A percentile compares a stretch with the other conserved stretches of the same genome.
Conservation (phyloP, 768 basidiomycete genomes). For the Austroboletus eburneus region DNA sequence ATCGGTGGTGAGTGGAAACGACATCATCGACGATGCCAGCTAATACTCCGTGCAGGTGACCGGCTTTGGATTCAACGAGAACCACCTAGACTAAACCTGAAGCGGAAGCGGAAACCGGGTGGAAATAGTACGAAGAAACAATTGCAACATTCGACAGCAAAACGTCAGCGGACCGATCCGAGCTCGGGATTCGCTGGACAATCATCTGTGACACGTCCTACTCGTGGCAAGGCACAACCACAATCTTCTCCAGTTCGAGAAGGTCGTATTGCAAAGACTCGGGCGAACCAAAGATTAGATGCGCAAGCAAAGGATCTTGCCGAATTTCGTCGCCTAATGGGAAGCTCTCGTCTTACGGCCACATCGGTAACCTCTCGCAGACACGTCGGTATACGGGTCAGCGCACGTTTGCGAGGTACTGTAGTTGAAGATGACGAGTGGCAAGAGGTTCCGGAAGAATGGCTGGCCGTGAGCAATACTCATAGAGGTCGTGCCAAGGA, state of each 20-base stretch:
- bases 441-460: slow-evolving; percentile 78
- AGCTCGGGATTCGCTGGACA: neutral
- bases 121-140: slow-evolving; percentile 18
- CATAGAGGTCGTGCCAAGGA: slow-evolving; percentile 14
- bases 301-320: slow-evolving; percentile 66
- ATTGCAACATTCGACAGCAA: slow-evolving; percentile 12
- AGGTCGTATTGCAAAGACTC: slow-evolving; percentile 63
- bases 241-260: slow-evolving; percentile 34
- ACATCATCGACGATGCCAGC: neutral
- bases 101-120: slow-evolving; percentile 39
- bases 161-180: slow-evolving; percentile 25
- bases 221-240: slow-evolving; percentile 13
- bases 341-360: slow-evolving; percentile 8
- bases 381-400: slow-evolving; percentile 57
- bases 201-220: slow-evolving; percentile 8
- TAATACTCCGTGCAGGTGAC: slow-evolving; percentile 47
- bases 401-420: slow-evolving; percentile 58
- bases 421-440: slow-evolving; percentile 58
- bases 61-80: slow-evolving; percentile 85
- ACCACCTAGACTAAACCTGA: slow-evolving; percentile 44
- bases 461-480: slow-evolving; percentile 37
- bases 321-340: slow-evolving; percentile 50
- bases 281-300: slow-evolving; percentile 66
- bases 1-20: slow-evolving; percentile 56
- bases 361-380: slow-evolving; percentile 23